phyloP scores from a whole-genome alignment of 1,284 basidiomycete genomes.

The Mycena citricolor region DNA sequence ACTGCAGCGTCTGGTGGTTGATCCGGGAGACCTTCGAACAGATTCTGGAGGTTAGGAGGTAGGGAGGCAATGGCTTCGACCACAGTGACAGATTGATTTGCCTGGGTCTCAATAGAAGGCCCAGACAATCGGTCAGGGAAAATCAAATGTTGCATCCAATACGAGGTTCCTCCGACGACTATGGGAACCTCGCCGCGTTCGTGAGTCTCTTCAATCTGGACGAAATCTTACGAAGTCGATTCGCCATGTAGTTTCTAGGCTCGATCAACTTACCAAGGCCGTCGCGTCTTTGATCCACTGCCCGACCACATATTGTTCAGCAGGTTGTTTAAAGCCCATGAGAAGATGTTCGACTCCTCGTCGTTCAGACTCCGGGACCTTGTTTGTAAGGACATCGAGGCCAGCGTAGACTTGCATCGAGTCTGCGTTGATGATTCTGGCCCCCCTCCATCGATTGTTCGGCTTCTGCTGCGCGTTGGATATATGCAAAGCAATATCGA shows the following conservation, averaged over 20 bases:
- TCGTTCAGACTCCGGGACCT: slow-evolving; percentile 78
- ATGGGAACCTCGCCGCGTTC: slow-evolving; percentile 71
- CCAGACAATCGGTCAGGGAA: slow-evolving; percentile 69
- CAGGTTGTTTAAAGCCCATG: slow-evolving; percentile 84
- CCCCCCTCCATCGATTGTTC: slow-evolving; percentile 51
- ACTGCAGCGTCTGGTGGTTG: slow-evolving; percentile 49
- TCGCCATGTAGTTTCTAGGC: slow-evolving; percentile 1
- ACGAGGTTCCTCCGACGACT: slow-evolving; percentile 92
- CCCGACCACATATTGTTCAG: slow-evolving; percentile 84
- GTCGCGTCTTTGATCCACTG: slow-evolving; percentile 83
- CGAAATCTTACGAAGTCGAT: slow-evolving; percentile 12
- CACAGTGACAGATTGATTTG: slow-evolving; percentile 16
- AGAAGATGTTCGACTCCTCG: slow-evolving; percentile 86
- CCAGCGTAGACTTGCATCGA: slow-evolving; percentile 98
- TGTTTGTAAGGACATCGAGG: slow-evolving; percentile 94
- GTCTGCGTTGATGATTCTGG: slow-evolving; percentile 90
- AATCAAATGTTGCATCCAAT: slow-evolving; percentile 94
- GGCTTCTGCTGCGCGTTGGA: slow-evolving; percentile 31
- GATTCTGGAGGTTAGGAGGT: slow-evolving; percentile 43
- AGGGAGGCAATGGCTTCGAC: slow-evolving; percentile 41
- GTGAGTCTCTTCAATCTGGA: slow-evolving; percentile 73
- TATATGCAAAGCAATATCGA: slow-evolving; percentile 78
- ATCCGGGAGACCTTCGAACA: slow-evolving; percentile 57
- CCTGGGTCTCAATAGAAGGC: slow-evolving; percentile 31
- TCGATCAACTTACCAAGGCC: slow-evolving; percentile 50